Conservation (phyloP, 305 asterid species). For the Fraxinus baroniana region DNA sequence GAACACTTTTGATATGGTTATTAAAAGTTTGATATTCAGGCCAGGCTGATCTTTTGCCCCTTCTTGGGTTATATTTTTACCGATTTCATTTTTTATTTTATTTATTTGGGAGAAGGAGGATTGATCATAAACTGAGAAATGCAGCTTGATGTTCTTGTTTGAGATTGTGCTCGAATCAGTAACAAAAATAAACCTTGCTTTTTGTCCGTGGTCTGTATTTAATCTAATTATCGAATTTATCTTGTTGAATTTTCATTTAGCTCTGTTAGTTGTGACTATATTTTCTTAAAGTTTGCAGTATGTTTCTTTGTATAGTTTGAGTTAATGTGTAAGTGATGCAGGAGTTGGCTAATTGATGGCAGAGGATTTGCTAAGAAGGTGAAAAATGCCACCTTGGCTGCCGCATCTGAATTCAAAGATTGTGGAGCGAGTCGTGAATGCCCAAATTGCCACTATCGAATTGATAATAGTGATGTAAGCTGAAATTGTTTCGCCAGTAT, state of each 20-base stretch:
- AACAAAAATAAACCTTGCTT: neutral
- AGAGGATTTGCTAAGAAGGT: conserved; percentile 73
- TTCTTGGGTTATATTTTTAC: neutral
- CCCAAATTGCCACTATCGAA: conserved; percentile 59
- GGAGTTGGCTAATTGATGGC: conserved; percentile 74
- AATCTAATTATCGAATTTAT: neutral
- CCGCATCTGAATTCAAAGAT: conserved; percentile 58
- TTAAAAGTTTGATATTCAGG: neutral
- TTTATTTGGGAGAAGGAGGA: neutral
- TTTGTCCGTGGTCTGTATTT: neutral
- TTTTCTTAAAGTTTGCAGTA: conserved; percentile 14
- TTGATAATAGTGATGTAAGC: conserved; percentile 77
- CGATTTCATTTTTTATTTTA: neutral
- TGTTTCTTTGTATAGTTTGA: neutral
- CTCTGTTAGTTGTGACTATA: neutral
- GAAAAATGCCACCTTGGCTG: conserved; percentile 55
- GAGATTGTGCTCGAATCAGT: neutral
- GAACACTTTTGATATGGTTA: neutral
- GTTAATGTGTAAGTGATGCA: conserved; percentile 28
- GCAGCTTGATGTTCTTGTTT: neutral
- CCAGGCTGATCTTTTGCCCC: neutral
- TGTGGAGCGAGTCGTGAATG: conserved; percentile 68
- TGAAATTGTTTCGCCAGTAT: conserved; percentile 9
- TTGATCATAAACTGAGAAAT: neutral
- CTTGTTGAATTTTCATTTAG: neutral